Base-by-base conservation (phyloP, 371 early-diverging fungal genomes). In the Basidiobolus meristosporus region DNA sequence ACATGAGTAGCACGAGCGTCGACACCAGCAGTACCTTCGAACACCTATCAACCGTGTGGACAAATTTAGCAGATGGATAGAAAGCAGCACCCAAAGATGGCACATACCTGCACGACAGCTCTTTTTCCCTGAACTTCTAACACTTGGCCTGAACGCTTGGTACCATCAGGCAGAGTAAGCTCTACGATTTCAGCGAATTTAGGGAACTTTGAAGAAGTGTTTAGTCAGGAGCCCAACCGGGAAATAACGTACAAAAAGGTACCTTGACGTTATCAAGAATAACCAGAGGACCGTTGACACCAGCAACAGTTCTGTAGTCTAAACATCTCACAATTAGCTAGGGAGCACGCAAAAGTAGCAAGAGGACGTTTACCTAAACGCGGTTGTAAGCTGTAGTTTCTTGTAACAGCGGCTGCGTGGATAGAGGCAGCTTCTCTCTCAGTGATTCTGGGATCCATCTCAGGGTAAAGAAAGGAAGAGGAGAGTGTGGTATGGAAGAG, bases 231-330 rank as follows among this genome's bases (percentile, higher is more conserved):
- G n/a, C n/a, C n/a, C n/a, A n/a, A n/a, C n/a, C n/a, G n/a, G n/a
- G n/a, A n/a, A n/a, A n/a, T n/a, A n/a, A n/a, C n/a, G n/a, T n/a
- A n/a, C n/a, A n/a, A n/a, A 35, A 29, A 20, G 36, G 2, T 65
- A 84, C 83, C 74, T 92, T 92, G 57, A 99, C 91, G 57, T 97
- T 89, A 57, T 99, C 99, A 44, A 99, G 68, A 62, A 99, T 95
- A 34, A 99, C 98, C 52, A 99, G 68, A 29, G 99, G 99, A 29
- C 99, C 99, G 60, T 98, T 99, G 36, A 99, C 98, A 57, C 99
- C 98, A 23, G 90, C 70, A 22, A 99, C 97, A 32, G 98, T 99
- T 42, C 93, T 75, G 63, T 99, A 99, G 55, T 93, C 96, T 91
- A 29, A 23, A 14, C 20, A n/a, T 10, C 23, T 30, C 18, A 15